These are phyloP conservation scores for Phoma sp. DNA, from an alignment of 2,329 filamentous ascomycete genomes.

Conservation along the genomic window DNA sequence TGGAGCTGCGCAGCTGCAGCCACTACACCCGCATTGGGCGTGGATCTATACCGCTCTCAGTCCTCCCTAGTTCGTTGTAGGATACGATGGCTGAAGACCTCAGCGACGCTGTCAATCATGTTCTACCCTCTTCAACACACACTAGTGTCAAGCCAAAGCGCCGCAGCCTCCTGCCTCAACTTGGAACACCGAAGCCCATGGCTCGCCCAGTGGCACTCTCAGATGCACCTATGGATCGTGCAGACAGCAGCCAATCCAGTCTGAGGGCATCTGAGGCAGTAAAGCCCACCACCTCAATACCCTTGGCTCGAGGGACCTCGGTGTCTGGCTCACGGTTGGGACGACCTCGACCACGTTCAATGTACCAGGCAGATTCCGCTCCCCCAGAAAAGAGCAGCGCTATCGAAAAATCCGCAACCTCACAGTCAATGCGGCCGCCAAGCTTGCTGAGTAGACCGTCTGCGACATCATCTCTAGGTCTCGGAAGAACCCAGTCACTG, in stretches of 20 bases:
- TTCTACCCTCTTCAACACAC: not conserved
- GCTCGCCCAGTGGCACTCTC: constrained; percentile 1
- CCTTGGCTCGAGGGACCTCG: constrained; percentile 10
- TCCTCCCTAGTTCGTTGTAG: not conserved
- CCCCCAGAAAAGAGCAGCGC: constrained; percentile 12
- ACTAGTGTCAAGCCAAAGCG: constrained; percentile 12
- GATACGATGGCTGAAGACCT: constrained; percentile 1
- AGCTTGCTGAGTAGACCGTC: constrained; percentile 27
- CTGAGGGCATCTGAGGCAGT: not conserved
- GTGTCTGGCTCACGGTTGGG: constrained; percentile 13
- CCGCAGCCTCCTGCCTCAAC: constrained; percentile 44
- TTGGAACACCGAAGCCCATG: constrained; percentile 32
- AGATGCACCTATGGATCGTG: not conserved
- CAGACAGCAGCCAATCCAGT: not conserved
- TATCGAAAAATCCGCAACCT: constrained; percentile 12
- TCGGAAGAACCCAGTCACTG: constrained; percentile 40
- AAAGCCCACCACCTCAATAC: constrained; percentile 3
- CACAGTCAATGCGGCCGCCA: constrained; percentile 28
- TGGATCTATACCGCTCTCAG: not conserved
- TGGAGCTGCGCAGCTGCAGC: not conserved
- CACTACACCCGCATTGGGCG: constrained; percentile 1
- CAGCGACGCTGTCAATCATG: not conserved
- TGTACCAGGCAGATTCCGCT: constrained; percentile 34
- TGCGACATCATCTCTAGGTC: constrained; percentile 21
- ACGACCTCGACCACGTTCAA: constrained; percentile 39